Conservation (phyloP, 163 green algal species). For the Volvox carteri region DNA sequence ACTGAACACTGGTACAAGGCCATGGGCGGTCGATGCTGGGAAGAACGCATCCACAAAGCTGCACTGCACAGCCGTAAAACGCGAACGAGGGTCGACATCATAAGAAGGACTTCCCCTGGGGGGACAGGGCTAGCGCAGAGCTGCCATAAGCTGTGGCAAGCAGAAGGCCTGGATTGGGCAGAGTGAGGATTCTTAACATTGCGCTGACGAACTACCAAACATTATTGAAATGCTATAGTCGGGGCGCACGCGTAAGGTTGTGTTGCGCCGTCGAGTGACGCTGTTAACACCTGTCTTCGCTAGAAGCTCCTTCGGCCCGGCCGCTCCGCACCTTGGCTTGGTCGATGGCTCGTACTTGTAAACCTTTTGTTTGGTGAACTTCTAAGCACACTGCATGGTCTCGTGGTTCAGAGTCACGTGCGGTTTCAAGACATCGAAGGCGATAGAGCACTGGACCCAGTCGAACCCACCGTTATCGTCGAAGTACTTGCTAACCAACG, state of each 20-base stretch:
- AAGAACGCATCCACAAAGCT: constrained; percentile 48
- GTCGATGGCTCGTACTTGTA: constrained; percentile 29
- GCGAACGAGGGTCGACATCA: too few species aligned
- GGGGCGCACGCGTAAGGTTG: background rate
- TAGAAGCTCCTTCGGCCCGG: background rate
- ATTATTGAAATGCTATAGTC: background rate
- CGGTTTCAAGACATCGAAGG: background rate
- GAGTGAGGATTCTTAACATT: too few species aligned
- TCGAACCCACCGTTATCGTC: constrained; percentile 23
- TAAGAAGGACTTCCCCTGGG: background rate
- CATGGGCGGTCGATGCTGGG: background rate
- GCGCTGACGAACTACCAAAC: background rate
- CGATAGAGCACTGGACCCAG: background rate
- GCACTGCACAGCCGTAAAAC: background rate
- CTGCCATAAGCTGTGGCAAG: too few species aligned
- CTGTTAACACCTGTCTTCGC: background rate
- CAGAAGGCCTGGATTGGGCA: too few species aligned
- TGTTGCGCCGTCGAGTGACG: too few species aligned
- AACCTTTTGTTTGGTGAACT: background rate
- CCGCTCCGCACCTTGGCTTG: constrained; percentile 29
- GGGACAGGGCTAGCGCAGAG: too few species aligned
- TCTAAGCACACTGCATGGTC: constrained; percentile 40
- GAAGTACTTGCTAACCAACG: constrained; percentile 7
- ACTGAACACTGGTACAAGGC: background rate
- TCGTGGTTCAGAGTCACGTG: background rate